phyloP scores from a whole-genome alignment of 345 rosid genomes.

The Brassica nigra region DNA sequence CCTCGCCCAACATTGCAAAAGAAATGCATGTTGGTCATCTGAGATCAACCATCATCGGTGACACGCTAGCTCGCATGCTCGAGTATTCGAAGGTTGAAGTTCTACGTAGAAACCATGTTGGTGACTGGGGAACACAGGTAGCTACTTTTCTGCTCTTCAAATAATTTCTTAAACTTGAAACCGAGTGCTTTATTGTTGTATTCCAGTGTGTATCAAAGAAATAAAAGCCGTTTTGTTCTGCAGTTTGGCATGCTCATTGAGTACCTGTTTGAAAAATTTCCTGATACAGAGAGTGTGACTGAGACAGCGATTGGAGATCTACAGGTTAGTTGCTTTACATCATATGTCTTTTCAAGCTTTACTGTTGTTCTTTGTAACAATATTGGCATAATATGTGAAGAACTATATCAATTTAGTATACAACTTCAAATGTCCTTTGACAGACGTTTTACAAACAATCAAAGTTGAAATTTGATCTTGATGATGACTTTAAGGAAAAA shows the following conservation, averaged over 20 bases:
- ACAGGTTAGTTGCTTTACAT: conserved; percentile 58
- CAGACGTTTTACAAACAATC: conserved; percentile 87
- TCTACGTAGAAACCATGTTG: conserved; percentile 96
- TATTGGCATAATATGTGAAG: conserved; percentile 11
- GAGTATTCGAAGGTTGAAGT: conserved; percentile 89
- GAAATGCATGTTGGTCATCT: conserved; percentile 99
- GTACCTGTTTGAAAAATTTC: conserved; percentile 77
- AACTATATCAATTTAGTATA: conserved; percentile 11
- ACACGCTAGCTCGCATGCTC: conserved; percentile 90
- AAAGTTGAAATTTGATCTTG: conserved; percentile 72
- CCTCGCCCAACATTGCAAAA: conserved; percentile 98
- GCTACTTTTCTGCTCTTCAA: conserved; percentile 25
- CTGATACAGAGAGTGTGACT: conserved; percentile 63
- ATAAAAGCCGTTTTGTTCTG: conserved; percentile 26
- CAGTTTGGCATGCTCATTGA: conserved; percentile 99
- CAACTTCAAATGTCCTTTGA: conserved; percentile 35
- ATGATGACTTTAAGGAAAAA: conserved; percentile 73
- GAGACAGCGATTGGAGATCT: conserved; percentile 89
- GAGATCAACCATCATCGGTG: conserved; percentile 95
- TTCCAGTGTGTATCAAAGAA: conserved; percentile 4
- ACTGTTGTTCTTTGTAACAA: conserved; percentile 2
- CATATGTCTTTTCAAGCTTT: conserved; percentile 23
- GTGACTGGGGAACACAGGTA: conserved; percentile 99
- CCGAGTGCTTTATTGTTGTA: background rate
- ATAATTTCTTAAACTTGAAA: background rate